Base-by-base conservation (phyloP, 148 eudicot species). In the Bassia scoparia region DNA sequence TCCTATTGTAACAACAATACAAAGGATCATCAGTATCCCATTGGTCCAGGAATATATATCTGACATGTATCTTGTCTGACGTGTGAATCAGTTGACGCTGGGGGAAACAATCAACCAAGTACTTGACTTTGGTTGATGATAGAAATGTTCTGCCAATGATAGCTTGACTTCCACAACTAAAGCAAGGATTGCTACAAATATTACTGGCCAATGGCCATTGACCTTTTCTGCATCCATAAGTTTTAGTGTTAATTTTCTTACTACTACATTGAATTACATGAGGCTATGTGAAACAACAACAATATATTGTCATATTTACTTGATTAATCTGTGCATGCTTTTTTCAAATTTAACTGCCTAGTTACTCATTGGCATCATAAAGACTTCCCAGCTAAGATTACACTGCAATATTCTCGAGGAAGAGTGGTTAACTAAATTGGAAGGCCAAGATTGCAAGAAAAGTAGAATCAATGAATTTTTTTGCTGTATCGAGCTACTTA, bases 41-140 rank as follows among this genome's bases (percentile, higher is more conserved):
- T 93, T 93, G 79, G 90, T 93, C 86, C 96, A 16, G 96, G 96
- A 61, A 93, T 93, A 70, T 90, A 92, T 68, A 92, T 88, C 77
- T 92, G 98, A 16, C 98, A 44, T 92, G 98, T 68, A 89, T 83
- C 81, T 92, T 88, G 41, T 88, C 93, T n/a, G 93, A 88, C 13
- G 96, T 90, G 76, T 92, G 98, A 68, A 92, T 83, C 71, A 92
- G 90, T 92, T 92, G 74, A 92, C 98, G 74, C 98, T 77, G 1
- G 98, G 98, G 64, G 90, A 92, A 75, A n/a, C n/a, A n/a, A n/a
- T n/a, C 98, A 92, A 78, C 98, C 91, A 24, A 92, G 96, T 60
- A 93, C 88, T 60, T 89, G 90, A 72, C 98, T 88, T 77, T 92
- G 98, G 87, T 92, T 92, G 69, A 92, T 90, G 76, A 92, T 92